phyloP scores from a whole-genome alignment of 2,329 filamentous ascomycete species.

The Sporothrix sp. region DNA sequence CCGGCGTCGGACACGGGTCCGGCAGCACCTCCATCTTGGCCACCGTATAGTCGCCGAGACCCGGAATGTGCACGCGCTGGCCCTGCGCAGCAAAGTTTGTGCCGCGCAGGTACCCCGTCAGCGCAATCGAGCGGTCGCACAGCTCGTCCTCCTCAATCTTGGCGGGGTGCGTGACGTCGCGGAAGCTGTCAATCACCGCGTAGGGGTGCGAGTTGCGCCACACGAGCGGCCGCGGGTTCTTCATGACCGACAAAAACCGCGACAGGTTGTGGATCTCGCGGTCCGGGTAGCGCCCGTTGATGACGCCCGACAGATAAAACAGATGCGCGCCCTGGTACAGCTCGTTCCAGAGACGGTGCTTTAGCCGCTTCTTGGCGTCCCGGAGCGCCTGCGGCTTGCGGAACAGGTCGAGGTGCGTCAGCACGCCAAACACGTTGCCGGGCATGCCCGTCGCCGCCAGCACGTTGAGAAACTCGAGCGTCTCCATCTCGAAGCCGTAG shows the following conservation, averaged over 20 bases:
- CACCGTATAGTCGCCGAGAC: constrained; percentile 80
- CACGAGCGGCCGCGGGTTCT: constrained; percentile 89
- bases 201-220: constrained; percentile 98
- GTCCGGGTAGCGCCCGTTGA: constrained; percentile 94
- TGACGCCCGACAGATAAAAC: constrained; percentile 92
- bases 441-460: constrained; percentile 94
- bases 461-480: constrained; percentile 97
- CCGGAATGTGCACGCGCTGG: constrained; percentile 84
- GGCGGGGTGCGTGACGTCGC: constrained; percentile 90
- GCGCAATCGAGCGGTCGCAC: constrained; percentile 80
- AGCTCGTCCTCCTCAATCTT: constrained; percentile 80
- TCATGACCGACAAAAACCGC: constrained; percentile 95
- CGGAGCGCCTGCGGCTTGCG: constrained; percentile 85
- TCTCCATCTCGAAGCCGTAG: constrained; percentile 99
- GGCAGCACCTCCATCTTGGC: constrained; percentile 77
- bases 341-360: constrained; percentile 94
- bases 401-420: constrained; percentile 94
- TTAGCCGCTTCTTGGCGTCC: constrained; percentile 90
- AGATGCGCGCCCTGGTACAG: constrained; percentile 94
- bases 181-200: constrained; percentile 82
- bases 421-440: constrained; percentile 92
- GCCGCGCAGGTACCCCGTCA: constrained; percentile 89
- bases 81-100: constrained; percentile 85
- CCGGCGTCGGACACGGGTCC: constrained; percentile 90
- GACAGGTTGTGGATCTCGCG: constrained; percentile 93